Evolutionary conservation across 805 yeast species (phyloP).

Genomic region (Ogataea corticis): DNA sequence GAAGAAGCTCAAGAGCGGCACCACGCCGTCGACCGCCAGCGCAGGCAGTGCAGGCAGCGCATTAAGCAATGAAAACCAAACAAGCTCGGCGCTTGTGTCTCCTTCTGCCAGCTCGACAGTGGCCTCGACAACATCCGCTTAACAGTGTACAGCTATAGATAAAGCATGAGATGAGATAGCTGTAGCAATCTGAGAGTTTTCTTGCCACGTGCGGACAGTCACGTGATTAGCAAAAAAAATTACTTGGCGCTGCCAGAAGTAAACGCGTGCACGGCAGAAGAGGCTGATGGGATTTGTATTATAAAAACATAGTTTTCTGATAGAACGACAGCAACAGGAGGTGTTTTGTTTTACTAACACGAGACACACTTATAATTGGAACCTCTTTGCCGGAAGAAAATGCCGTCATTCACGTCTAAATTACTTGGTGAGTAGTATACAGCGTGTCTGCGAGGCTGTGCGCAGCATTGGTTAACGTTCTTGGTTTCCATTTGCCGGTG

Average conservation of each 20-base stretch:
- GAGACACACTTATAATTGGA: not conserved
- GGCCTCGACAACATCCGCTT: conserved; percentile 6
- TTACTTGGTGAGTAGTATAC: conserved; percentile 25
- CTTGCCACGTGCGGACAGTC: too few species aligned
- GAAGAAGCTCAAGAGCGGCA: conserved; percentile 31
- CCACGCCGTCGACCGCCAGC: conserved; percentile 7
- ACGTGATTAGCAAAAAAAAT: too few species aligned
- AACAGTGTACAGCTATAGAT: not conserved
- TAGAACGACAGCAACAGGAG: not conserved
- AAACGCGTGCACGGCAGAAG: not conserved
- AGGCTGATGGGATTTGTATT: not conserved
- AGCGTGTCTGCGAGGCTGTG: too few species aligned
- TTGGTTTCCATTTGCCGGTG: too few species aligned
- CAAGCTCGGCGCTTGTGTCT: conserved; percentile 5
- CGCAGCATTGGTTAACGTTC: too few species aligned
- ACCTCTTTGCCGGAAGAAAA: not conserved
- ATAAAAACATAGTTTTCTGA: not conserved
- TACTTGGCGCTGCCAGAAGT: too few species aligned
- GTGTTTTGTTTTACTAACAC: not conserved
- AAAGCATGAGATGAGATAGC: too few species aligned
- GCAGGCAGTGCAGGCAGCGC: conserved; percentile 12
- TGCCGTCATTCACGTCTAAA: conserved; percentile 31
- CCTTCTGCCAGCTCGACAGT: conserved; percentile 10
- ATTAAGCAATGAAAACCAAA: not conserved
- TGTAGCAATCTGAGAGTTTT: too few species aligned